Evolutionary conservation across 441 rosid genomes (phyloP).

Genomic region (Dalechampia spathulata): DNA sequence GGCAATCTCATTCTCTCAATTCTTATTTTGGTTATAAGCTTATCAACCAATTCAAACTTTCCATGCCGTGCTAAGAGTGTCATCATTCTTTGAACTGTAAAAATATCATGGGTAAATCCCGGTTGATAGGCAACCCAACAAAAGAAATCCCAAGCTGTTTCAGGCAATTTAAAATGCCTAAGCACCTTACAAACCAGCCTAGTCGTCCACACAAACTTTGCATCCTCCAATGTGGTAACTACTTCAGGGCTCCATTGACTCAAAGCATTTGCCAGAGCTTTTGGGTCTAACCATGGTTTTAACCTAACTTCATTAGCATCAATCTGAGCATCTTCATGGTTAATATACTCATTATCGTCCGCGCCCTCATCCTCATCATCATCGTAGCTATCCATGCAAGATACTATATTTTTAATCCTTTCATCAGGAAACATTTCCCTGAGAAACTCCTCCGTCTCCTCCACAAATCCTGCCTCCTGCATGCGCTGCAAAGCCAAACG

Average conservation of each 20-base stretch:
- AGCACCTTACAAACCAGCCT: constrained; percentile 80
- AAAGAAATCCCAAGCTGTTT: constrained; percentile 83
- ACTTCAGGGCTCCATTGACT: constrained; percentile 58
- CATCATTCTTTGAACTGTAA: constrained; percentile 73
- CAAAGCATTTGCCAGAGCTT: constrained; percentile 72
- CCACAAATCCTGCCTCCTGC: constrained; percentile 53
- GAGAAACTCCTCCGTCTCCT: constrained; percentile 41
- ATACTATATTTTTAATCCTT: constrained; percentile 45
- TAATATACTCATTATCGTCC: constrained; percentile 19
- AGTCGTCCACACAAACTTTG: constrained; percentile 80
- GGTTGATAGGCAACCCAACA: constrained; percentile 90
- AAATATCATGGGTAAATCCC: constrained; percentile 68
- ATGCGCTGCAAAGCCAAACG: constrained; percentile 42
- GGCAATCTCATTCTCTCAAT: constrained; percentile 61
- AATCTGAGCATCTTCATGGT: constrained; percentile 10
- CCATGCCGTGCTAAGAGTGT: constrained; percentile 68
- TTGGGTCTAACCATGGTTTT: constrained; percentile 88
- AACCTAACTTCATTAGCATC: constrained; percentile 33
- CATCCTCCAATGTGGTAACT: constrained; percentile 50
- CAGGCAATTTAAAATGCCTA: constrained; percentile 54
- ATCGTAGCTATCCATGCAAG: constrained; percentile 28
- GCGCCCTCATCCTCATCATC: constrained; percentile 27
- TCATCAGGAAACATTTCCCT: constrained; percentile 60
- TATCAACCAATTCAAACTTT: constrained; percentile 56
- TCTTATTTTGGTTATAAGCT: constrained; percentile 54